Evolutionary conservation across 768 basidiomycete species (phyloP), one percentile per base, ranked within the genome.

Genomic region (Pisolithus microcarpus): DNA sequence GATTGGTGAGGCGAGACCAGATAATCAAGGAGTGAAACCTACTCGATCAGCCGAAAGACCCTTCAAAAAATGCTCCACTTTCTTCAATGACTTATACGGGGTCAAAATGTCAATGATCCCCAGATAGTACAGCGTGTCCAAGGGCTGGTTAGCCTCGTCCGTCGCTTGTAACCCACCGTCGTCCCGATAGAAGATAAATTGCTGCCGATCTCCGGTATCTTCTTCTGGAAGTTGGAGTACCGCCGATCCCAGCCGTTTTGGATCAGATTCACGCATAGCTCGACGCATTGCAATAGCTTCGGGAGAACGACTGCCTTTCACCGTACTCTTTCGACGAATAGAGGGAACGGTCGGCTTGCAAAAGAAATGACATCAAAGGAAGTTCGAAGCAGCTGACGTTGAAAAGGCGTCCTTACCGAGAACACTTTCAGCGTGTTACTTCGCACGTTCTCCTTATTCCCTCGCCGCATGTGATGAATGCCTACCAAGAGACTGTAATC

Each of bases 51-150:
- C 85, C 10, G 76, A 77, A 59, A 96, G 66, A 24, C 92, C 90
- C 71, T 96, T 95, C 90, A 91, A 98, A 51, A 91, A 73, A 66
- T 90, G 85, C 68, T 99, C 96, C 18, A 85, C 49, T 65, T 80
- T 82, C 76, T 99, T 99, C 53, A 78, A 58, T 18, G 65, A 57
- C 18, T 75, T 79, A 65, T 91, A 99, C 2, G 94, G 95, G 23
- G 96, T 98, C 53, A 94, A 71, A 56, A 97, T 98, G 68, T 99
- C 96, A 61, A 99, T 99, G 49, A 99, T 80, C 21, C 96, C 95
- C 8, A 97, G 74, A 66, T 97, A 97, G 67, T 95, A 96, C 50
- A 96, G 86, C 43, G 80, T 81, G 56, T 86, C 84, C 69, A 85
- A 67, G 2, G 75, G 67, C 18, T 78, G 74, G 65, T 98, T 95